These are phyloP conservation scores for Gracilaria caudata DNA, from an alignment of 23 red algal genomes.

Conservation along the genomic window DNA sequence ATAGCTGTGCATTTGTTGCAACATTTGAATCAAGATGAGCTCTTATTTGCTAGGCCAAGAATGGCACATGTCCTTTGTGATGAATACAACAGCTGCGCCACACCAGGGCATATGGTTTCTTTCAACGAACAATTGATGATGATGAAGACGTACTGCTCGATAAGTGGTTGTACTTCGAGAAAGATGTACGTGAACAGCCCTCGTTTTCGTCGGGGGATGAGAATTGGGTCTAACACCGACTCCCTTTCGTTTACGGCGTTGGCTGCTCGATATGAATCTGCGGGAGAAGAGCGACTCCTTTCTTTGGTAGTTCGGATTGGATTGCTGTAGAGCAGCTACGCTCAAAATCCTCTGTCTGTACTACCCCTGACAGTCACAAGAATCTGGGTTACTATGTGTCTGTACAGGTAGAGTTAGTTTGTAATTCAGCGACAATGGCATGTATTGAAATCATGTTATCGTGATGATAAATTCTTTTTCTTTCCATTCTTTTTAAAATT, in stretches of 20 bases:
- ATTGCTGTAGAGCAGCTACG: too few relatives aligned
- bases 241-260: constrained; percentile 9
- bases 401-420: too few relatives aligned
- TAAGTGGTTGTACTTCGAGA: constrained; percentile 2
- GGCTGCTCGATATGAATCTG: constrained; percentile 15
- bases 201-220: background rate
- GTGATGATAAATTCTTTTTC: too few relatives aligned
- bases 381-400: too few relatives aligned
- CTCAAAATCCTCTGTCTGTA: too few relatives aligned
- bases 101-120: constrained; percentile 32
- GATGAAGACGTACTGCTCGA: constrained; percentile 28
- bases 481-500: too few relatives aligned
- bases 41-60: too few relatives aligned
- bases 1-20: too few relatives aligned
- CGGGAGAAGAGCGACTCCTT: constrained; percentile 14
- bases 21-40: too few relatives aligned
- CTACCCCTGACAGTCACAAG: too few relatives aligned
- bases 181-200: constrained; percentile 25
- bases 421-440: too few relatives aligned
- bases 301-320: background rate
- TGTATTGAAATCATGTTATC: too few relatives aligned
- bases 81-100: constrained; percentile 25
- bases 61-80: constrained; percentile 55
- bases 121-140: constrained; percentile 14
- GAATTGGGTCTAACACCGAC: background rate